Conservation (phyloP, 805 yeast genomes). For the Lipomyces sp. region DNA sequence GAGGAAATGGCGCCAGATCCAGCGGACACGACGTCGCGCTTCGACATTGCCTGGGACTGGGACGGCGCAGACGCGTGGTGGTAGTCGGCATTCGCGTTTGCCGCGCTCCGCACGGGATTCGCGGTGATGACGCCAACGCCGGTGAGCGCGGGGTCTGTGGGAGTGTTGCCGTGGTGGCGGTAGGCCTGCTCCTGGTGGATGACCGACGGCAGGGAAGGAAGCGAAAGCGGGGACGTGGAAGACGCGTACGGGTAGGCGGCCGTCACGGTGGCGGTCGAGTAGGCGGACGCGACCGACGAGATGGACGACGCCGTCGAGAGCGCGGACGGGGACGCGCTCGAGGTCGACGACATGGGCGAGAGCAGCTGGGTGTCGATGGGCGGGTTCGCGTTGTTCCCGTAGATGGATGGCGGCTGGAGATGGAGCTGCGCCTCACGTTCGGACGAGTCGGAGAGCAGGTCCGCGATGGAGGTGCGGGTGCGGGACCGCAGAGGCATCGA, state of each 20-base stretch:
- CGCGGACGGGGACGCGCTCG: conserved; percentile 10
- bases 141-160: conserved; percentile 27
- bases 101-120: conserved; percentile 25
- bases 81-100: conserved; percentile 18
- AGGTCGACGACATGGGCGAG: conserved; percentile 14
- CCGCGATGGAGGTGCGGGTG: conserved; percentile 27
- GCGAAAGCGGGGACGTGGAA: neutral
- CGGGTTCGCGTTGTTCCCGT: conserved; percentile 23
- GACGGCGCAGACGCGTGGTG: conserved; percentile 2
- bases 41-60: too few relatives aligned
- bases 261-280: conserved; percentile 14
- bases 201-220: conserved; percentile 8
- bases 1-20: too few relatives aligned
- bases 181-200: conserved; percentile 3
- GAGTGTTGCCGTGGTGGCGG: conserved; percentile 7
- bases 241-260: conserved; percentile 1
- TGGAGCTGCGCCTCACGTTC: conserved; percentile 9
- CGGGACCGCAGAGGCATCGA: conserved; percentile 12
- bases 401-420: conserved; percentile 12
- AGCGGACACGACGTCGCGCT: too few relatives aligned
- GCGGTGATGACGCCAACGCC: conserved; percentile 23
- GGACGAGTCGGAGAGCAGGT: conserved; percentile 22
- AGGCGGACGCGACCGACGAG: conserved; percentile 16
- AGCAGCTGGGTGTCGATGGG: conserved; percentile 29
- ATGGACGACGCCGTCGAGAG: neutral